Percentiles rank a stretch among this genome's conserved stretches.
Conservation (phyloP, 176 grass and related monocot genomes). For the Lolium rigidum region DNA sequence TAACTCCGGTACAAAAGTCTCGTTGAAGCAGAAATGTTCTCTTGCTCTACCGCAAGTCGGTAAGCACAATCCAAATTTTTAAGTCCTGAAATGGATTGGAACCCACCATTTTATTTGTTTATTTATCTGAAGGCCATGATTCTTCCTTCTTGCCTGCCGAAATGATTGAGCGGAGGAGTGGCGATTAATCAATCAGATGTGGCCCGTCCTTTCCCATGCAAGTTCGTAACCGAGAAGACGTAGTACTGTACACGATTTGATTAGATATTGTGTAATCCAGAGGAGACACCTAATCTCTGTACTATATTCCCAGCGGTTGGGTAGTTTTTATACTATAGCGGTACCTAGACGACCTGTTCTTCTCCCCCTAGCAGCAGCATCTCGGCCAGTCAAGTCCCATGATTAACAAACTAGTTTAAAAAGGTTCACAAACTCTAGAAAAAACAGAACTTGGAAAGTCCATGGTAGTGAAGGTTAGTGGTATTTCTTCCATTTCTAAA, state of each 20-base stretch:
- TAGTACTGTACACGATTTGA: background rate
- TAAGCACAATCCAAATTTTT: background rate
- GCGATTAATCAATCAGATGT: background rate
- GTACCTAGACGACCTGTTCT: conserved; percentile 20
- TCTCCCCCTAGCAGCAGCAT: background rate
- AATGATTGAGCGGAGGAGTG: conserved; percentile 22
- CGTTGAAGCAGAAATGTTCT: background rate
- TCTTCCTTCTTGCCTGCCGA: conserved; percentile 1
- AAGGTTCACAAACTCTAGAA: too few relatives aligned
- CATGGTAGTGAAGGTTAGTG: background rate
- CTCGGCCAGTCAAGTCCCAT: background rate
- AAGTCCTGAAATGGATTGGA: background rate
- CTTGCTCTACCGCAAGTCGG: background rate
- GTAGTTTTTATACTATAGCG: background rate
- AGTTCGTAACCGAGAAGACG: background rate
- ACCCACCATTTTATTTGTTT: background rate
- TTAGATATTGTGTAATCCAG: conserved; percentile 8
- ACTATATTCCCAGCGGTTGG: conserved; percentile 17
- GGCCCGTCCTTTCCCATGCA: background rate
- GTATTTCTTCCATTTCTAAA: background rate
- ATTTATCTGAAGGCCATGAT: background rate
- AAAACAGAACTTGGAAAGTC: background rate
- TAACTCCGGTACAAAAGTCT: conserved; percentile 10
- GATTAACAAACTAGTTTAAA: background rate
- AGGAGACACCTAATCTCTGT: background rate